Evolutionary conservation across 169 alveolate species (phyloP), one percentile per base, ranked within the genome.

Genomic region (Eimeria sp.): DNA sequence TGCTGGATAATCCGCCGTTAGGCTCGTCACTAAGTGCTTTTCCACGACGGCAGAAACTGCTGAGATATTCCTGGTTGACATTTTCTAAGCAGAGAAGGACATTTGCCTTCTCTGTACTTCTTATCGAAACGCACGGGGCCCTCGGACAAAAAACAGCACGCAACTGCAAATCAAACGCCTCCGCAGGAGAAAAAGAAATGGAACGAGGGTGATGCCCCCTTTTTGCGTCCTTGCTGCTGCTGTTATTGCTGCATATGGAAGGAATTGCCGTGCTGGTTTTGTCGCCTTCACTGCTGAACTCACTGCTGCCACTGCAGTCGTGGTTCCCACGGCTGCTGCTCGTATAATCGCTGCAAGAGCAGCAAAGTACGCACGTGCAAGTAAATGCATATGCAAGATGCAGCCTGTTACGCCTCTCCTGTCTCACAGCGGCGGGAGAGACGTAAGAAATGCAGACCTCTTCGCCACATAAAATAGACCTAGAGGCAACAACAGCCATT

Each of bases 101-200:
- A 54, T 83, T 34, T 30, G 75, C 91, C n/a, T 51, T 75, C 7
- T 73, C 49, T 20, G 91, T 30, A 40, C 18, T 27, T 54, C 91
- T 9, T 58, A n/a, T n/a, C 6, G 70, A 51, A 51, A 57, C 73
- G 72, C 91, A 83, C 4, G 91, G 9, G 13, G 91, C 76, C 27
- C 34, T 83, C 11, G 91, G 73, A 34, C 91, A 83, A 40, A 83
- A 83, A 27, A 83, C 57, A 30, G 58, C 91, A 13, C 54, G 34
- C 27, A 83, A 57, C 91, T 83, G 91, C 91, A 83, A 54, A 54
- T 83, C 91, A 83, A 83, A 83, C 40, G 91, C 91, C 91, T 83
- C 91, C 6, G 91, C 75, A 25, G 91, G 91, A 34, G 91, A 83
- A 54, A 57, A 83, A 22, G 91, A 51, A 30, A 83, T 18, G 18